Base-by-base conservation (phyloP, 139 green algal species). In the Spirogloea muscicola region DNA sequence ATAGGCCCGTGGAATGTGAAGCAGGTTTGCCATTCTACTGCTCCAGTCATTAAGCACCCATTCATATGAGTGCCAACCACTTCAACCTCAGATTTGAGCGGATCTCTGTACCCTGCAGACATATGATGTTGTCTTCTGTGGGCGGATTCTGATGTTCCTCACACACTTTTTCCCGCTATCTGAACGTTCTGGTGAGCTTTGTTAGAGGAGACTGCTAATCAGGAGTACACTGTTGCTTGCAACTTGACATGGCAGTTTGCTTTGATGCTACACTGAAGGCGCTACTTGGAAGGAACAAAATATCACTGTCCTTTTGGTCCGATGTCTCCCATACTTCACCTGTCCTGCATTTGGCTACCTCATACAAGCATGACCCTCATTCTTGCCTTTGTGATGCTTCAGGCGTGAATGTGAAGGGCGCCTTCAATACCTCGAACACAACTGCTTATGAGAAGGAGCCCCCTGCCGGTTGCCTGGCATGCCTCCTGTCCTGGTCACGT, bases 71-170 rank as follows among this genome's bases (percentile, higher is more conserved):
- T n/a, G n/a, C n/a, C n/a, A n/a, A n/a, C n/a, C n/a, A n/a, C n/a
- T n/a, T n/a, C n/a, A n/a, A n/a, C n/a, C n/a, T n/a, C n/a, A n/a
- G n/a, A n/a, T n/a, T n/a, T n/a, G n/a, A n/a, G n/a, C n/a, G n/a
- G n/a, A n/a, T n/a, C n/a, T n/a, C n/a, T n/a, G n/a, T n/a, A n/a
- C 57, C 29, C 57, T 38, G 52, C 69, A 69, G 69, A 40, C 69
- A 33, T 58, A 68, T 39, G 82, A 90, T 49, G 51, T 84, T 13
- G 57, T 81, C 49, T 74, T 91, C 25, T 86, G 82, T 49, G 86
- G 87, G 31, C 79, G 82, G 36, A 80, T 90, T 48, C 79, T 84
- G 42, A 69, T 89, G 49, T 85, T 90, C 59, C 73, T 90, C 31
- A 66, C 86, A 2, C 74, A 84, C 43, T 61, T 89, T 41, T 76